Percentiles rank a stretch among this genome's conserved stretches.
phyloP scores from a whole-genome alignment of 2,329 filamentous ascomycete genomes.

The Exserohilum rostratum region DNA sequence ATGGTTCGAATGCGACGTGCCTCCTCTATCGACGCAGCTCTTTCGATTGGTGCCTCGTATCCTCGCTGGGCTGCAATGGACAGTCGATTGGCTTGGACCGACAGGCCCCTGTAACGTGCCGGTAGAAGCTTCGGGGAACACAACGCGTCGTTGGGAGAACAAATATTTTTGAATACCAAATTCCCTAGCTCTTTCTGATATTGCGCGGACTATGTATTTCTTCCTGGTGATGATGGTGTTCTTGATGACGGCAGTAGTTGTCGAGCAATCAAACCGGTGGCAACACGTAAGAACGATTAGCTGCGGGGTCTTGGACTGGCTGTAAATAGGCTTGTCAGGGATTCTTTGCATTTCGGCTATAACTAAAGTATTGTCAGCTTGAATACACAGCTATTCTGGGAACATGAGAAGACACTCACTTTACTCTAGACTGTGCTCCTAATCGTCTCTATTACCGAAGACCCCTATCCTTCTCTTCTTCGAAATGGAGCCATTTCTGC shows the following conservation, averaged over 20 bases:
- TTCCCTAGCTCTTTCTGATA: slow-evolving; percentile 15
- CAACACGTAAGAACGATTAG: slow-evolving; percentile 18
- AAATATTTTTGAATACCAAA: background rate
- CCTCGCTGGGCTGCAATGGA: slow-evolving; percentile 10
- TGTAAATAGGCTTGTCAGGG: slow-evolving; percentile 10
- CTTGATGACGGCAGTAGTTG: slow-evolving; percentile 4
- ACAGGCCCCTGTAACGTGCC: slow-evolving; percentile 20
- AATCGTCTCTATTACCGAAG: background rate
- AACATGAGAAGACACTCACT: slow-evolving; percentile 16
- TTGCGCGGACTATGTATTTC: slow-evolving; percentile 1
- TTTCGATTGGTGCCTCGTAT: slow-evolving; percentile 8
- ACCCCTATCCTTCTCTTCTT: background rate
- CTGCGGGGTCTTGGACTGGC: slow-evolving; percentile 15
- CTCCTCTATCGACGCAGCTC: slow-evolving; percentile 9
- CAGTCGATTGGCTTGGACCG: slow-evolving; percentile 17
- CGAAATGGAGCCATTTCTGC: background rate
- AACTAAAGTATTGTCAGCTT: slow-evolving; percentile 21
- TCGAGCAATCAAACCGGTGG: slow-evolving; percentile 10
- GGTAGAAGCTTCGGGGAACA: slow-evolving; percentile 15
- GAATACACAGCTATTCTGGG: background rate
- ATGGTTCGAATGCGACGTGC: background rate
- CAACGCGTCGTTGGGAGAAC: slow-evolving; percentile 10
- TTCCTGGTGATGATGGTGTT: slow-evolving; percentile 8
- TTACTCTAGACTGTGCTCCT: slow-evolving; percentile 11
- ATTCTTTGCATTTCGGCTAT: slow-evolving; percentile 26